Evolutionary conservation across 257 asterid genomes (phyloP), one percentile per base, ranked within the genome.

Genomic region (Voacanga thouarsii): DNA sequence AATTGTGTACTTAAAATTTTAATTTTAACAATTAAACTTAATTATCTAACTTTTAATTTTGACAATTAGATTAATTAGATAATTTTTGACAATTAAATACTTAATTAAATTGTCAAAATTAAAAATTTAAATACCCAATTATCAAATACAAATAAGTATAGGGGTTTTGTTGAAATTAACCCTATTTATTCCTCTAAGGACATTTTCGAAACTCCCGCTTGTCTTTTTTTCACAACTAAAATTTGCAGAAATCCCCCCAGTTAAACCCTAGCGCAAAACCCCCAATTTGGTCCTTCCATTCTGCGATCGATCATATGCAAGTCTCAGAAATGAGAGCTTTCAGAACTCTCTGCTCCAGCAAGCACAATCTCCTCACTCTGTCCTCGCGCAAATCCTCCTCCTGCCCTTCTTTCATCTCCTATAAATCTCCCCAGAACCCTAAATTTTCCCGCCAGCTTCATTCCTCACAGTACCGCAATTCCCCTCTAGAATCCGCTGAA

Each of bases 261-360:
- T 67, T 12, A 53, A 67, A 41, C 78, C 82, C 77, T 28, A 16
- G 43, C 24, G 24, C 26, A 28, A 28, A 37, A 24, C 43, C 64
- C 61, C 73, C 78, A 14, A 14, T 69, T 79, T 37, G 21, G 68
- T 26, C 18, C 43, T n/a, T 26, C 45, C 57, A 28, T 43, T 4
- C 7, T 28, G 37, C 5, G 7, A 56, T 49, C 16, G 21, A 51
- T 47, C 19, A 37, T 53, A 83, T 88, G 90, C 95, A 87, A 84
- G 73, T 80, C 70, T 18, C 81, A 60, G 79, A 76, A 43, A 94
- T 94, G 98, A 82, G 80, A 51, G 77, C 88, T 71, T 74, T 92
- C 57, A 89, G 91, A 71, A 79, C 84, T 21, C 83, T 92, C 79
- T 78, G 75, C 79, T 82, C 84, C 83, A 79, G 80, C 79, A 85